These are phyloP conservation scores for Trametes maxima DNA, from an alignment of 768 basidiomycete species.

Conservation along the genomic window DNA sequence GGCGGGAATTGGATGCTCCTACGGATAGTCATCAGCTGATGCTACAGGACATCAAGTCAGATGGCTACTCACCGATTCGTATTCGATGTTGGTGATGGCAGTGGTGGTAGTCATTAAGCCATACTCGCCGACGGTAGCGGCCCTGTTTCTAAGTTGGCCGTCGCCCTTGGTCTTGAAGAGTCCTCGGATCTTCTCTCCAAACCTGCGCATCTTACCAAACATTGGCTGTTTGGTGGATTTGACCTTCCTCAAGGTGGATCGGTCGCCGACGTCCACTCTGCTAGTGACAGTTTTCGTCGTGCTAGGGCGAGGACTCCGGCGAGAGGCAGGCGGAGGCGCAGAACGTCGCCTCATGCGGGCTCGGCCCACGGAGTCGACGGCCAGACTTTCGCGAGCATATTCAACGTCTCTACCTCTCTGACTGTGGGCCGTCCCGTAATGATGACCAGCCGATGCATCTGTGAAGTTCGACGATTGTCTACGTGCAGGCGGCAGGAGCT, in stretches of 20 bases:
- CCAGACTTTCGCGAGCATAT: background rate
- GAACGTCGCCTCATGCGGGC: constrained; percentile 8
- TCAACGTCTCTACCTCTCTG: too few species aligned
- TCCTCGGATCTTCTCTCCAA: constrained; percentile 20
- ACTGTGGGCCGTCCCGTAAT: background rate
- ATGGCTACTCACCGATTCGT: constrained; percentile 26
- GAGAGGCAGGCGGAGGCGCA: constrained; percentile 8
- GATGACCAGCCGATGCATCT: background rate
- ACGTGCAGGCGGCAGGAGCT: background rate
- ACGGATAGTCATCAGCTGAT: background rate
- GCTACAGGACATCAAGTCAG: background rate
- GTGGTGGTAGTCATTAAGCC: constrained; percentile 28
- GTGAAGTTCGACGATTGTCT: background rate
- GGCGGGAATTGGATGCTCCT: constrained; percentile 32
- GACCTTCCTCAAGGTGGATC: background rate
- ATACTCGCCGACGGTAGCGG: constrained; percentile 5
- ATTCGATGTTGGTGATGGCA: constrained; percentile 28
- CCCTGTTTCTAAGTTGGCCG: constrained; percentile 28
- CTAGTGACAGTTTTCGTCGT: constrained; percentile 13
- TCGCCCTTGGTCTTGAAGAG: constrained; percentile 32
- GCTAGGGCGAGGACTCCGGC: background rate
- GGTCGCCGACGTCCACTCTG: constrained; percentile 20
- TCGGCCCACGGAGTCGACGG: background rate
- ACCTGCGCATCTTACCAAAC: constrained; percentile 17
- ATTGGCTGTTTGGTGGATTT: constrained; percentile 12